Percentiles rank a stretch among this genome's conserved stretches.
phyloP scores from a whole-genome alignment of 306 rosid species.

The Alnus glutinosa region DNA sequence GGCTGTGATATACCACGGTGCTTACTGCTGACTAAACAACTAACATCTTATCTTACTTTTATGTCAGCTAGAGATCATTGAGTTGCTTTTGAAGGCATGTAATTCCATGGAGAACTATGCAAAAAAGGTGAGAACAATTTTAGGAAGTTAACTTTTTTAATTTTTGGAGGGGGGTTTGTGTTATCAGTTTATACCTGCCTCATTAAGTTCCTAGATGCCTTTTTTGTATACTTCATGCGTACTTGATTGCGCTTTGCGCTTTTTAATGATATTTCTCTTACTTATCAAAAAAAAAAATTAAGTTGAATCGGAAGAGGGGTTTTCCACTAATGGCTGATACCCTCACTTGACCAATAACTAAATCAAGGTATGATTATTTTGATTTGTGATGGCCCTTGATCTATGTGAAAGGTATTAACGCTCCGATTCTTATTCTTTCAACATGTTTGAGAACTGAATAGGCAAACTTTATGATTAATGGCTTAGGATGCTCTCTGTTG shows the following conservation, averaged over 20 bases:
- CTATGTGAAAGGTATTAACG: background rate
- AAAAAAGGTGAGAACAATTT: slow-evolving; percentile 52
- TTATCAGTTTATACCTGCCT: background rate
- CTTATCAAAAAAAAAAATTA: no score
- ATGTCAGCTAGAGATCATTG: slow-evolving; percentile 67
- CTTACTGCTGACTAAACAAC: slow-evolving; percentile 18
- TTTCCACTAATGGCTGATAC: background rate
- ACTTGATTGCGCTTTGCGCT: no score
- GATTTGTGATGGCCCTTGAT: background rate
- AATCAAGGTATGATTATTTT: background rate
- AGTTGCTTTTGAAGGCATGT: slow-evolving; percentile 76
- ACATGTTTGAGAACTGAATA: slow-evolving; percentile 5
- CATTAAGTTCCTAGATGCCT: no score
- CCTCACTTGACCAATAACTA: background rate
- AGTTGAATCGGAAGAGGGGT: background rate
- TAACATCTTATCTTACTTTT: slow-evolving; percentile 25
- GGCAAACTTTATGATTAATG: background rate
- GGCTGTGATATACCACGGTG: background rate
- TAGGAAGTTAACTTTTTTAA: background rate
- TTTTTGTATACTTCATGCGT: no score
- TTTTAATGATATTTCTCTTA: no score
- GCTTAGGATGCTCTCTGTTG: background rate
- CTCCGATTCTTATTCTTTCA: background rate
- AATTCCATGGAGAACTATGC: slow-evolving; percentile 51
- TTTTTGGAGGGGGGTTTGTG: background rate